These are phyloP conservation scores for Drechmeria coniospora DNA, from an alignment of 2,329 filamentous ascomycete genomes.

Conservation along the genomic window DNA sequence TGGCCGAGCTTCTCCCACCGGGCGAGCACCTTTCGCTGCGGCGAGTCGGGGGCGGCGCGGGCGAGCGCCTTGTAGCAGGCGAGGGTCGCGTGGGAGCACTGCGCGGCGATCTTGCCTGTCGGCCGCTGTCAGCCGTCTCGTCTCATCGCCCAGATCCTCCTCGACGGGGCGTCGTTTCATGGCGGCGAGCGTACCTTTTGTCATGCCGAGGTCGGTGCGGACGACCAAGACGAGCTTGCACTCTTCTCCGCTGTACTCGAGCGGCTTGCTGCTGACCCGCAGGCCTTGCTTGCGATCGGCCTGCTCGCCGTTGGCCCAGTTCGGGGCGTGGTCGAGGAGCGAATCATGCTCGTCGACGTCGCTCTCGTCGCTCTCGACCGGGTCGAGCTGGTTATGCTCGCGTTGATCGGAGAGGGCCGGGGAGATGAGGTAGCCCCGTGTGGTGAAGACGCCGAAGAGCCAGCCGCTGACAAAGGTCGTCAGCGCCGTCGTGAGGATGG, in stretches of 20 bases:
- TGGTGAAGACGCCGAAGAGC: conserved; percentile 62
- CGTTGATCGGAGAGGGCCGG: conserved; percentile 40
- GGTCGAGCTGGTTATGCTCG: conserved; percentile 38
- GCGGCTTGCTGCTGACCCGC: conserved; percentile 16
- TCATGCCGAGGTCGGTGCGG: conserved; percentile 90
- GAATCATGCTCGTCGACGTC: conserved; percentile 47
- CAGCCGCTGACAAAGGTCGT: conserved; percentile 64
- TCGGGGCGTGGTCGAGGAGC: conserved; percentile 49
- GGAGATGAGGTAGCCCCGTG: conserved; percentile 43
- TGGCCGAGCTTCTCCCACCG: conserved; percentile 81
- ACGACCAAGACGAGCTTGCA: conserved; percentile 92
- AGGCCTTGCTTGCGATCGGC: conserved; percentile 45
- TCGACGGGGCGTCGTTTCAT: too few relatives aligned
- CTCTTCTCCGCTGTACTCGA: conserved; percentile 45
- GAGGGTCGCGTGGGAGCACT: conserved; percentile 89
- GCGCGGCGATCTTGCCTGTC: conserved; percentile 88
- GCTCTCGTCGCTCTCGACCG: conserved; percentile 53
- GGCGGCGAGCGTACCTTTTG: conserved; percentile 63
- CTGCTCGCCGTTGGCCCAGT: conserved; percentile 47
- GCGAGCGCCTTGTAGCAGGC: conserved; percentile 86
- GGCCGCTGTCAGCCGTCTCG: not conserved
- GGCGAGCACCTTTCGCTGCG: conserved; percentile 49
- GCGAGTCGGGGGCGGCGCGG: conserved; percentile 34
- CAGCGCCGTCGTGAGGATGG: conserved; percentile 59
- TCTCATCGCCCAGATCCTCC: too few relatives aligned